Conservation (phyloP, 306 rosid genomes). For the Quercus dentata region DNA sequence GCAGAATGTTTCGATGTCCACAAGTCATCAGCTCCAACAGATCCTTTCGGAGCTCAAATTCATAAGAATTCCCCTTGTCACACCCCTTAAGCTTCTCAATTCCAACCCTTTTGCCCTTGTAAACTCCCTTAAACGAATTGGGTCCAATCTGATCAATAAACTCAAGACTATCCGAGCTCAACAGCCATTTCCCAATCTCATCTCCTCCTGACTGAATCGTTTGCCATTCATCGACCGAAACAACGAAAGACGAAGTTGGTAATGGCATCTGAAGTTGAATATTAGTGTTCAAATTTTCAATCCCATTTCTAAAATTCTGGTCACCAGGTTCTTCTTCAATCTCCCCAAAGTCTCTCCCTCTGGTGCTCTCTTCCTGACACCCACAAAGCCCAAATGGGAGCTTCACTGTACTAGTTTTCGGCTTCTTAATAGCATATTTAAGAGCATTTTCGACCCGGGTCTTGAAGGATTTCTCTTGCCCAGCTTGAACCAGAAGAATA, state of each 20-base stretch:
- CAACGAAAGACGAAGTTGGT: slow-evolving; percentile 56
- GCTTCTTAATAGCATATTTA: slow-evolving; percentile 66
- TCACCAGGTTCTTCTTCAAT: slow-evolving; percentile 63
- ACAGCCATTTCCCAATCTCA: slow-evolving; percentile 73
- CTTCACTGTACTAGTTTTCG: slow-evolving; percentile 60
- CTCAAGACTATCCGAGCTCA: slow-evolving; percentile 75
- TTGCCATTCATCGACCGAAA: slow-evolving; percentile 93
- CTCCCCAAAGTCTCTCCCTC: slow-evolving; percentile 63
- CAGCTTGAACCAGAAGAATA: slow-evolving; percentile 53
- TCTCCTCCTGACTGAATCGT: slow-evolving; percentile 64
- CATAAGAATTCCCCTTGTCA: slow-evolving; percentile 80
- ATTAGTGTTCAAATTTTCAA: slow-evolving; percentile 51
- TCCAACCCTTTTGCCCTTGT: slow-evolving; percentile 83
- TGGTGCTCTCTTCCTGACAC: slow-evolving; percentile 83
- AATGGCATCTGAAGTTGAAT: slow-evolving; percentile 69
- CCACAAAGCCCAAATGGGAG: slow-evolving; percentile 95
- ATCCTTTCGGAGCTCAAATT: slow-evolving; percentile 79
- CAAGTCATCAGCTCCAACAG: slow-evolving; percentile 84
- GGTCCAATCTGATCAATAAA: slow-evolving; percentile 74
- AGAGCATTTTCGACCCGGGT: slow-evolving; percentile 70
- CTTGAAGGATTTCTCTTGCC: slow-evolving; percentile 62
- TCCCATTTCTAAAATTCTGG: slow-evolving; percentile 42
- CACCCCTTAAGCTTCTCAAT: slow-evolving; percentile 94
- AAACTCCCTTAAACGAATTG: slow-evolving; percentile 73
- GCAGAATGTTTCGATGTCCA: slow-evolving; percentile 78